Evolutionary conservation across 2,329 filamentous ascomycete genomes (phyloP), one percentile per base, ranked within the genome.

Genomic region (Trichothecium sympodiale): DNA sequence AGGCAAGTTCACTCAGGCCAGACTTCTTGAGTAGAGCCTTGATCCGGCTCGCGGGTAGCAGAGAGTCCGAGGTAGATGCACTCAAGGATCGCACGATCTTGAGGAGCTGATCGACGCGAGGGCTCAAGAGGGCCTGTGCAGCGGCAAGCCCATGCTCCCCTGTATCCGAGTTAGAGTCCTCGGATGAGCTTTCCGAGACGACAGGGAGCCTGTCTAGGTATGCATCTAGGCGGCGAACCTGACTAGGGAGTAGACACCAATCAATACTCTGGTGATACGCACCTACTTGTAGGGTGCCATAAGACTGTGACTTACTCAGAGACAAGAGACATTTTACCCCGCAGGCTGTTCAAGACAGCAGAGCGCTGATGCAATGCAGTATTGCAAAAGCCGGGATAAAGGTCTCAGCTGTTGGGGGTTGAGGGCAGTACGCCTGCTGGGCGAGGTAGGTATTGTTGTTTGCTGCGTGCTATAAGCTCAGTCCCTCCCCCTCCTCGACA

Each of bases 71-170:
- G 3, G 76, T 74, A 3, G 76, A 76, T 4, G 80, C 75, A 15
- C 83, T 88, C 12, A 94, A 60, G 3, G 75, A 65, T 55, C 80
- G 80, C 48, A 84, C 74, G 37, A 87, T 72, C 38, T 61, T 64
- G 44, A 87, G 71, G 28, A 93, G 62, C 36, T 77, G 67, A 54
- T 74, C 60, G 46, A 80, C 60, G 35, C 74, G 61, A 17, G 70
- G 65, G 15, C 67, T 69, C 42, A 69, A 59, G 34, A 73, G 53
- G 31, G 62, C 63, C 35, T 59, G 59, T 29, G 62, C 50, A 28
- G 51, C 52, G 45, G 55, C 39, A 39, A 57, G 51, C 9, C 46
- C 47, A 33, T 56, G 53, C 17, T 57, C 53, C 17, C 59, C 59
- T 17, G 46, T 43, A 25, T 59, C 54, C 25, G 55, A 56, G 18